These are phyloP conservation scores for Heterotrichella gracilis DNA, from an alignment of 352 stramenopile species.

Conservation along the genomic window DNA sequence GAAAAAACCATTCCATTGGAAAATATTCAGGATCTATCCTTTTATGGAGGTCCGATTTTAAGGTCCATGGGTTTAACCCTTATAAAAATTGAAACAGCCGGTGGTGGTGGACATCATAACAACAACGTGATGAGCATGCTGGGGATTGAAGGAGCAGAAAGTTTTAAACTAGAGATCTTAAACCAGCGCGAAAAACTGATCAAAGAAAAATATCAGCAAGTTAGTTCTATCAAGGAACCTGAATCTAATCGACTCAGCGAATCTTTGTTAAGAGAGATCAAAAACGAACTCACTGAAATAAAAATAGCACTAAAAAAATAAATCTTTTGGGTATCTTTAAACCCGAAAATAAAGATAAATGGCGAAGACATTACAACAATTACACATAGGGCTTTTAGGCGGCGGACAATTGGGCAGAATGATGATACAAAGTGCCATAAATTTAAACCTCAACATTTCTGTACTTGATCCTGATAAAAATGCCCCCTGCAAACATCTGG, in stretches of 20 bases:
- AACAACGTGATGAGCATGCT: slow-evolving; percentile 3
- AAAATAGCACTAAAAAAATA: background rate
- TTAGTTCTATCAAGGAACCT: background rate
- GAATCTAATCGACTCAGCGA: background rate
- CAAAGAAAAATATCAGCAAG: background rate
- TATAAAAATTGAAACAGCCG: background rate
- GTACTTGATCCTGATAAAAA: slow-evolving; percentile 32
- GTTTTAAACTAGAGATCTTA: background rate
- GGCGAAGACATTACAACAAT: background rate
- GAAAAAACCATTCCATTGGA: background rate
- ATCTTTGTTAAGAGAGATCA: background rate
- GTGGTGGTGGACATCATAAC: background rate
- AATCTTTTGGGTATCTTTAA: slow-evolving; percentile 5
- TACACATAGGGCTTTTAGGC: slow-evolving; percentile 32
- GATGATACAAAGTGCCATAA: slow-evolving; percentile 37
- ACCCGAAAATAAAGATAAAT: background rate
- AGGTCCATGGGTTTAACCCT: background rate
- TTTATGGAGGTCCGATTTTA: background rate
- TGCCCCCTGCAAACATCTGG: slow-evolving; percentile 33
- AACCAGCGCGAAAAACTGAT: background rate
- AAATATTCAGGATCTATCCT: background rate
- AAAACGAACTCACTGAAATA: background rate
- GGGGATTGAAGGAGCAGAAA: background rate
- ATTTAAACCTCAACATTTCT: slow-evolving; percentile 31
- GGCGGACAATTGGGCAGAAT: slow-evolving; percentile 42